Base-by-base conservation (phyloP, 495 filamentous ascomycete species). In the Daldinia childiae region DNA sequence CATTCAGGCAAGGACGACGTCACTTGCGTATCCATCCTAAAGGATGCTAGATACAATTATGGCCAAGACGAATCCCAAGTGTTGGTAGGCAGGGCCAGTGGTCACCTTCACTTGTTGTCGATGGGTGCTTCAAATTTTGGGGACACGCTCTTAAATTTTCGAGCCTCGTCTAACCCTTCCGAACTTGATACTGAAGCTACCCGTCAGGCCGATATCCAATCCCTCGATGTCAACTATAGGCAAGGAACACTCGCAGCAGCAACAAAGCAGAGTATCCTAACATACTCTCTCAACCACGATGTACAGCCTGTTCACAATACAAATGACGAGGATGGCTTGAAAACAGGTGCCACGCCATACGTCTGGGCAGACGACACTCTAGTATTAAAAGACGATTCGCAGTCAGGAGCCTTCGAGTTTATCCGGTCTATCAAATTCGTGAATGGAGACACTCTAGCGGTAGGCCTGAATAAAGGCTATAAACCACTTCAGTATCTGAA, bases 1-100 rank as follows among this genome's bases (percentile, higher is more conserved):
- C 39, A 43, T 32, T 63, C 73, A 0, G 82, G 82, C 1, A 77
- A 74, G 55, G 83, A 81, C 54, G 83, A 85, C 51, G 71, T 84
- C 11, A 82, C 74, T 1, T 74, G 77, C 1, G 62, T 85, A 12
- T 69, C 69, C 1, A 75, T 84, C 14, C 58, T 83, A 2, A 75
- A 71, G 43, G 63, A 69, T 8, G 36, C 12, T 12, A 62, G 43
- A 61, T 65, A 66, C 29, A 62, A 55, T 11, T 58, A 61, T 15
- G 68, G 66, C 15, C 65, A 69, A 26, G 71, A 66, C n/a, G 66
- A 66, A 0, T 71, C 69, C 8, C 76, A 75, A 34, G 70, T 82
- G 0, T 27, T 84, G 2, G 77, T 79, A 0, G 82, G 83, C 19
- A 75, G 83, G 34, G 80, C 82, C n/a, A 81, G 79, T 57, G 82